Conservation (phyloP, 2,329 filamentous ascomycete species). For the Aureobasidium uvarum region DNA sequence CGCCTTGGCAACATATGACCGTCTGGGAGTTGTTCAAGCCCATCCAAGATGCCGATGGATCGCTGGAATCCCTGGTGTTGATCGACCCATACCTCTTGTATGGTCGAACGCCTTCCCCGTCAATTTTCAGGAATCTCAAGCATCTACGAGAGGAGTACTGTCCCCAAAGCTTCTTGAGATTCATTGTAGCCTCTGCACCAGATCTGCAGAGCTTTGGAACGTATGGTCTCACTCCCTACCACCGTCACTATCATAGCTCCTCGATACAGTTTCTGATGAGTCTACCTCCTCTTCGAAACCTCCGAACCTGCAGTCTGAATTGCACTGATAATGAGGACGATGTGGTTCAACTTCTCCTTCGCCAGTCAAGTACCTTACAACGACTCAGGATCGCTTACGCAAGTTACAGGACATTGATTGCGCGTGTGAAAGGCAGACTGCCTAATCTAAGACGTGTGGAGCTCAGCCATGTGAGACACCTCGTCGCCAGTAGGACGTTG, state of each 20-base stretch:
- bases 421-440: background rate
- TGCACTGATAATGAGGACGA: background rate
- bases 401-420: background rate
- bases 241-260: too few species aligned
- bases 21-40: background rate
- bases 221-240: fast-evolving
- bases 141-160: background rate
- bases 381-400: background rate
- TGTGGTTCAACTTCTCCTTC: background rate
- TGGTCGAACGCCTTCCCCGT: too few species aligned
- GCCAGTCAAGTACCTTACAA: background rate
- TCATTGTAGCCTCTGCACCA: background rate
- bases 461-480: too few species aligned
- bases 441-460: background rate
- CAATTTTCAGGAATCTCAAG: background rate
- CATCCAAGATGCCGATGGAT: background rate
- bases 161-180: background rate
- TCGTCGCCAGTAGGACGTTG: too few species aligned
- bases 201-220: background rate
- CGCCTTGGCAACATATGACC: background rate
- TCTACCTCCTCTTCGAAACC: background rate
- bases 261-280: background rate
- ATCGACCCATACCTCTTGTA: background rate
- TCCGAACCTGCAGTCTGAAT: background rate
- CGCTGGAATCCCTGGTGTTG: background rate